Base-by-base conservation (phyloP, 2,329 filamentous ascomycete species). In the Albifimbria verrucaria region DNA sequence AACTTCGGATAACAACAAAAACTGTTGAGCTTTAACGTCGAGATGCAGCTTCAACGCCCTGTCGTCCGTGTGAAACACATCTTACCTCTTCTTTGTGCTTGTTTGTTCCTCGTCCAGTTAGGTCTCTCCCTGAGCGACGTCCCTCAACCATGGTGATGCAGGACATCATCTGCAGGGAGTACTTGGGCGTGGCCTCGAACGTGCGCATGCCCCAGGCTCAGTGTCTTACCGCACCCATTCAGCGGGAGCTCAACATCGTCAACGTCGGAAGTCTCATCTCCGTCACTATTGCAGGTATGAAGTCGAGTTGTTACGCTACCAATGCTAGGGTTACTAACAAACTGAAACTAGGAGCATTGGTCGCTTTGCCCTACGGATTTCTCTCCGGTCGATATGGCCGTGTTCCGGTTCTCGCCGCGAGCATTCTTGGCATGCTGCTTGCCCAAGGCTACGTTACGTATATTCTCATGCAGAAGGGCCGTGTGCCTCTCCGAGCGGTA, bases 81-180 rank as follows among this genome's bases (percentile, higher is more conserved):
- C 23, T 53, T 65, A 7, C 59, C 56, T 3, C 59, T 65, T 18
- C 58, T 66, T 17, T 57, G 57, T 11, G 25, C 43, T 39, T 53
- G 51, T 11, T 55, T 66, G 20, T 63, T 66, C 50, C 20, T 57
- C 50, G 54, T 64, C 48, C 63, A 66, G 18, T 44, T 66, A 3
- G 57, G 61, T 3, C 53, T 66, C 20, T 61, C 62, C 4, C 36
- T 65, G 18, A 55, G 58, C 26, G 58, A 62, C 10, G 52, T 62
- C 57, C 64, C 0, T 59, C 55, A 11, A 49, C 55, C 7, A 64
- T 55, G 46, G 26, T 63, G 7, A 56, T 62, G 52, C 64, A 66
- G 41, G 53, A 62, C 39, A 61, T 64, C 9, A 52, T 65, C 7
- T 66, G 59, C 55, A 60, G 59, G 36, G 39, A 53, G 4, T 22